Evolutionary conservation across 2,329 filamentous ascomycete species (phyloP), one percentile per base, ranked within the genome.

Genomic region (Akanthomyces dipterigenus): DNA sequence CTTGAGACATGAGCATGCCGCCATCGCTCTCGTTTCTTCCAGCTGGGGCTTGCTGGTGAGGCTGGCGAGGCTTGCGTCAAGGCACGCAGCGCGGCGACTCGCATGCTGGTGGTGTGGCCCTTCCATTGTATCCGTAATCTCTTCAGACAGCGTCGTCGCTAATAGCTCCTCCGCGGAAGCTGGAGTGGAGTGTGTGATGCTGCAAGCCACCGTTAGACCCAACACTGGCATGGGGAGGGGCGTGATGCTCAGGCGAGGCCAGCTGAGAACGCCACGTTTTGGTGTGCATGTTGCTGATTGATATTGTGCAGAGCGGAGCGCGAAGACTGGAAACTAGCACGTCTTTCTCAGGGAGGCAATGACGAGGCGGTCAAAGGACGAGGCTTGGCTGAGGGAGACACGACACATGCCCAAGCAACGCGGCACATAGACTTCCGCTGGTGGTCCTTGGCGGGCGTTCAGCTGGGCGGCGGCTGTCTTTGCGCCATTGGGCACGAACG

Each of bases 1-100:
- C 3, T 12, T 34, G n/a, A 56, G 28, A 45, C 28, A 46, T 18
- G 11, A 24, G 8, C 12, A 24, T 54, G n/a, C n/a, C 54, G 28
- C 26, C 20, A 14, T 45, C 38, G 40, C 42, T 16, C 22, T 28
- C n/a, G 12, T n/a, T 14, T 31, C 26, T 20, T 28, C 54, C 54
- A 56, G 54, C 54, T 56, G 42, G 54, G 54, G 54, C 54, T 45
- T 56, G n/a, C 36, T 57, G 34, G 16, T 49, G 55, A 57, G 55
- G 55, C 43, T 49, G 55, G 31, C 31, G 55, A 57, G 55, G 55
- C 51, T 54, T 40, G 50, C 26, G 26, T 5, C 51, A 16, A 54
- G 20, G n/a, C 36, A 43, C 8, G 40, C 40, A 43, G 40, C 20
- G 14, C 48, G 5, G 6, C 48, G 43, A 43, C 20, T 48, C 11